Conservation (phyloP, 352 stramenopile species). For the Thraustochytrium striatum region DNA sequence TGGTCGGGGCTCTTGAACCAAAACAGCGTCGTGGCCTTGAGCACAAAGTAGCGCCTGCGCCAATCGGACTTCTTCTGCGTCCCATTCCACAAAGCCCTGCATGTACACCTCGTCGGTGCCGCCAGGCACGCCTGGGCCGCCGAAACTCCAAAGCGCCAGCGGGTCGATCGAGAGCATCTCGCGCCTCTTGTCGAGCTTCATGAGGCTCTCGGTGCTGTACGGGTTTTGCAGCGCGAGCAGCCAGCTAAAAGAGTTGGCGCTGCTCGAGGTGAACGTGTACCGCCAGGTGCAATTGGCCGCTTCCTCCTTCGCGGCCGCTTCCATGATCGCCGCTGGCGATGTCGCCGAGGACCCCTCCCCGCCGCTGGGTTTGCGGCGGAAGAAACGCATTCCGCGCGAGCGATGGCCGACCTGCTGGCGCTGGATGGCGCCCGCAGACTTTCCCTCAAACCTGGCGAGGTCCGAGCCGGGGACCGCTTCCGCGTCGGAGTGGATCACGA, state of each 20-base stretch:
- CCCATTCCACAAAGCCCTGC: not conserved
- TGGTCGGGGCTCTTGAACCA: not conserved
- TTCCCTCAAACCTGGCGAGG: not conserved
- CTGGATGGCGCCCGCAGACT: not conserved
- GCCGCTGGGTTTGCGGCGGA: too few relatives aligned
- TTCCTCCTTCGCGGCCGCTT: not conserved
- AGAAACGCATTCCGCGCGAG: too few relatives aligned
- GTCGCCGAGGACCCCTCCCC: too few relatives aligned
- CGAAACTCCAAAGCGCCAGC: not conserved
- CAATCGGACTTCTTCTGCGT: not conserved
- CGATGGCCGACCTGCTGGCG: too few relatives aligned
- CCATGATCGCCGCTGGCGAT: too few relatives aligned
- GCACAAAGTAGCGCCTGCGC: not conserved
- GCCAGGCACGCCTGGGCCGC: not conserved
- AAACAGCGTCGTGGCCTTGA: slow-evolving; percentile 10
- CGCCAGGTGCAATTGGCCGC: not conserved
- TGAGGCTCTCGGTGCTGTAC: not conserved
- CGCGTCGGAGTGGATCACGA: not conserved
- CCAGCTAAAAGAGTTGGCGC: not conserved
- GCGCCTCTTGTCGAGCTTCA: not conserved
- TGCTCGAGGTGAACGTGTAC: not conserved
- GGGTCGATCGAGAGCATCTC: not conserved
- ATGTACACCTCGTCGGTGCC: not conserved
- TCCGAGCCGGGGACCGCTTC: not conserved
- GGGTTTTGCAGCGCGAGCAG: not conserved